Conservation (phyloP, 1,284 basidiomycete species). For the Cutaneotrichosporon mucoides region DNA sequence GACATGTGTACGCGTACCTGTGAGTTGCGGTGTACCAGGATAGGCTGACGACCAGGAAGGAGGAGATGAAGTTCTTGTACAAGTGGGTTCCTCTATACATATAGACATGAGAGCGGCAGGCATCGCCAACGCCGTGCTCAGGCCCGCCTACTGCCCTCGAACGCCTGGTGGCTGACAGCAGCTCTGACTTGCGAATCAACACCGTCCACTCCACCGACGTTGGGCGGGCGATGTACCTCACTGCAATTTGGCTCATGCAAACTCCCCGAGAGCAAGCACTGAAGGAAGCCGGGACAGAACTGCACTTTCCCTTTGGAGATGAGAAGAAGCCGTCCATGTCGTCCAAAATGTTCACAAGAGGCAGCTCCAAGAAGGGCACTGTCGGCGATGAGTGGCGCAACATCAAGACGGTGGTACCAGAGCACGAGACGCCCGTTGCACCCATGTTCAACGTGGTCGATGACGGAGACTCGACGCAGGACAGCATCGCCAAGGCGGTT, state of each 20-base stretch:
- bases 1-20: constrained; percentile 72
- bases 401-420: constrained; percentile 51
- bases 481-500: constrained; percentile 67
- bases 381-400: constrained; percentile 38
- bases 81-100: constrained; percentile 32
- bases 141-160: no score
- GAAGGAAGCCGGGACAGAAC: constrained; percentile 60
- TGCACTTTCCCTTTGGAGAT: constrained; percentile 54
- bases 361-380: constrained; percentile 6
- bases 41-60: constrained; percentile 51
- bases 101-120: no score
- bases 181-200: constrained; percentile 70
- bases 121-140: no score
- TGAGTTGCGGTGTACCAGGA: constrained; percentile 12
- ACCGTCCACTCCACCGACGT: constrained; percentile 76
- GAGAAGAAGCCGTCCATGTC: constrained; percentile 6
- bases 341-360: constrained; percentile 13
- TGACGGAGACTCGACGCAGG: constrained; percentile 69
- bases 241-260: constrained; percentile 38
- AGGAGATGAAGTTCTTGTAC: constrained; percentile 81
- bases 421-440: constrained; percentile 58
- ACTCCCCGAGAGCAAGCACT: constrained; percentile 23
- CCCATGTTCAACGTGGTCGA: constrained; percentile 84
- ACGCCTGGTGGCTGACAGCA: constrained; percentile 16
- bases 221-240: constrained; percentile 68